phyloP scores from a whole-genome alignment of 352 stramenopile species.

The Hyaloperonospora arabidopsidis region DNA sequence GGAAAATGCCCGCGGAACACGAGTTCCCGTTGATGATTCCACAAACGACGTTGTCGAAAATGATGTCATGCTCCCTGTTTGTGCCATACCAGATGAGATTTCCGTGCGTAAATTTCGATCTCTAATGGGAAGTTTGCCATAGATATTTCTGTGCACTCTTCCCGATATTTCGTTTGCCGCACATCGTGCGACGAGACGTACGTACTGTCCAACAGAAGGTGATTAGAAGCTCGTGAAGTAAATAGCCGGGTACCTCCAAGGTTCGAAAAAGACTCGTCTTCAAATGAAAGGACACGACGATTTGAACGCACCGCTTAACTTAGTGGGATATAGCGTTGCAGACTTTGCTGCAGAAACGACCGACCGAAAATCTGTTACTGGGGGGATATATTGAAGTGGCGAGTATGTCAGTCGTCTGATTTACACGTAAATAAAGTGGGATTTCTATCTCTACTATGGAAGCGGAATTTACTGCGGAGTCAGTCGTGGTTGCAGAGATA shows the following conservation, averaged over 20 bases:
- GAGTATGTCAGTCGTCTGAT: not conserved
- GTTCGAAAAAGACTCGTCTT: not conserved
- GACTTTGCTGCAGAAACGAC: not conserved
- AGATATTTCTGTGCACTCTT: not conserved
- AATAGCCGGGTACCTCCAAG: not conserved
- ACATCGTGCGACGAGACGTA: not conserved
- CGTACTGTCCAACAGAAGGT: not conserved
- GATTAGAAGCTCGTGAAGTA: not conserved
- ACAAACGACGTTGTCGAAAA: not conserved
- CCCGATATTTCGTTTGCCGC: not conserved
- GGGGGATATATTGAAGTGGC: not conserved
- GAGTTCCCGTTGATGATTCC: not conserved
- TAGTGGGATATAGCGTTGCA: not conserved
- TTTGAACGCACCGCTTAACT: not conserved
- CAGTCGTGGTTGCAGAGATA: not conserved
- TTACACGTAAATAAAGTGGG: not conserved
- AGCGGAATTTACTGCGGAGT: not conserved
- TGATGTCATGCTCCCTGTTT: not conserved
- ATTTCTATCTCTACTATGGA: not conserved
- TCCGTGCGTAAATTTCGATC: not conserved
- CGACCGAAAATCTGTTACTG: not conserved
- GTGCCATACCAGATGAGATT: too few species aligned
- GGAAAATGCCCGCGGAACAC: not conserved
- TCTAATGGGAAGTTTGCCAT: not conserved
- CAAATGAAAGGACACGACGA: not conserved